Percentiles rank a stretch among this genome's conserved stretches.
These are phyloP conservation scores for Scedosporium boydii DNA, from an alignment of 2,329 filamentous ascomycete species.

Conservation along the genomic window DNA sequence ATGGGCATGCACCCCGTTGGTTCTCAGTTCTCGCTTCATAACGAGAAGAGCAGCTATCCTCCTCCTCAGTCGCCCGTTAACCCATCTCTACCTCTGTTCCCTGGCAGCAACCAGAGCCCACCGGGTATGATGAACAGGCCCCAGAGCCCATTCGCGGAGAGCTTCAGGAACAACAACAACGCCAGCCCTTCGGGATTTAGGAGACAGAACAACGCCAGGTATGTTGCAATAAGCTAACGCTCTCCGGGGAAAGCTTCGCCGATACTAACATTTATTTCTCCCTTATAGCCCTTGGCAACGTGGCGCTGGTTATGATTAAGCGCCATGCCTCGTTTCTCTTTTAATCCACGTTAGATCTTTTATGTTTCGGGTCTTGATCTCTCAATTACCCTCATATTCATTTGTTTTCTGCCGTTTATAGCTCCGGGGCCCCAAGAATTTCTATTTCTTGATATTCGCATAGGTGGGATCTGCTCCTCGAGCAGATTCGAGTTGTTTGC, in stretches of 20 bases:
- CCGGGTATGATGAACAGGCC: slow-evolving; percentile 12
- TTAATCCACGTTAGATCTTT: background rate
- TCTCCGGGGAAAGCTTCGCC: slow-evolving; percentile 1
- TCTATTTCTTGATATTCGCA: background rate
- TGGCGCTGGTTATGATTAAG: slow-evolving; percentile 31
- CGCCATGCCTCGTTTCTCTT: background rate
- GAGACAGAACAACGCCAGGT: slow-evolving; percentile 31
- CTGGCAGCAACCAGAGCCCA: slow-evolving; percentile 21
- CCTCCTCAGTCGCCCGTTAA: slow-evolving; percentile 29
- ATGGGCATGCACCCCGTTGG: slow-evolving; percentile 16
- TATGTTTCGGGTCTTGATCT: background rate
- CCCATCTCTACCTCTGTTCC: slow-evolving; percentile 33
- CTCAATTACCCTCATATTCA: background rate
- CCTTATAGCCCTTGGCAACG: slow-evolving; percentile 32
- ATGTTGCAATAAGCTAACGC: slow-evolving; percentile 1
- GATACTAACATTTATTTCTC: background rate
- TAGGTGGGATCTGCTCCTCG: background rate
- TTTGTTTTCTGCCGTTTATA: too few relatives aligned
- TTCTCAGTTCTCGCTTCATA: slow-evolving; percentile 17
- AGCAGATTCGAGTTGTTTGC: background rate
- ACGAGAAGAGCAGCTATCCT: slow-evolving; percentile 11
- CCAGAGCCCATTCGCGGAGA: slow-evolving; percentile 22
- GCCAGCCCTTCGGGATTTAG: slow-evolving; percentile 23
- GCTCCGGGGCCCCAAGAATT: background rate
- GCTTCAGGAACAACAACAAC: slow-evolving; percentile 16